phyloP scores from a whole-genome alignment of 2,329 filamentous ascomycete genomes.

The Paracamarosporium sp. region DNA sequence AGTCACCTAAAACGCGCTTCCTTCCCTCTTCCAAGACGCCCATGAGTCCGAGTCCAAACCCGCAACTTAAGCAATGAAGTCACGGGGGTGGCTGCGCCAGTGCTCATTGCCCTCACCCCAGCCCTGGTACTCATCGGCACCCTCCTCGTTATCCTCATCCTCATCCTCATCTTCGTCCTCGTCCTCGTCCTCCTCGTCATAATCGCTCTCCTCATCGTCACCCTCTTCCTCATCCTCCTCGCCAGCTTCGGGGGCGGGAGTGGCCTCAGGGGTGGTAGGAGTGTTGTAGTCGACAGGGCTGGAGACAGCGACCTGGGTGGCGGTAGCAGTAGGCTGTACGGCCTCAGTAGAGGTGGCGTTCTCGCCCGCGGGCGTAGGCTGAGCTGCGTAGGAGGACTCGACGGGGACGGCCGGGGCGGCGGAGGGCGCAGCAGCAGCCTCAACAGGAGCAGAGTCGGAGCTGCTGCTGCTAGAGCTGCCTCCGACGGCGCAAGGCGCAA shows the following conservation, averaged over 20 bases:
- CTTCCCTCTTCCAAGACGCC: not conserved
- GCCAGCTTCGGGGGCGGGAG: not conserved
- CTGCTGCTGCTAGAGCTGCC: not conserved
- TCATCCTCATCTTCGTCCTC: not conserved
- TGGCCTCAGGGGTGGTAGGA: not conserved
- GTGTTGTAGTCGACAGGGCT: not conserved
- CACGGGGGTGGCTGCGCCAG: constrained; percentile 9
- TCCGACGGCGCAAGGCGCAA: constrained; percentile 24
- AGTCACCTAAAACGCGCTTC: not conserved
- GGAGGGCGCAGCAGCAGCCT: not conserved
- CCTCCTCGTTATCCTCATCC: not conserved
- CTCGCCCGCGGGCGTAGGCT: not conserved
- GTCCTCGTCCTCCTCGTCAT: not conserved
- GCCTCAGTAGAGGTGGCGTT: no score
- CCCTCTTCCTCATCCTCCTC: not conserved
- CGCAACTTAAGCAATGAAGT: constrained; percentile 30
- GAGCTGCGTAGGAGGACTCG: not conserved
- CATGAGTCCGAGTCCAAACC: no score
- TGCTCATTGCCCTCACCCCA: not conserved
- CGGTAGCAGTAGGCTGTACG: not conserved
- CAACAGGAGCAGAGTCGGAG: not conserved
- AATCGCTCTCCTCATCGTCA: not conserved
- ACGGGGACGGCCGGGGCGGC: not conserved
- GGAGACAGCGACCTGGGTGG: not conserved
- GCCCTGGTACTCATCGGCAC: not conserved